Percentiles rank a stretch among this genome's conserved stretches.
These are phyloP conservation scores for Lindgomyces ingoldianus DNA, from an alignment of 495 filamentous ascomycete species.

Conservation along the genomic window DNA sequence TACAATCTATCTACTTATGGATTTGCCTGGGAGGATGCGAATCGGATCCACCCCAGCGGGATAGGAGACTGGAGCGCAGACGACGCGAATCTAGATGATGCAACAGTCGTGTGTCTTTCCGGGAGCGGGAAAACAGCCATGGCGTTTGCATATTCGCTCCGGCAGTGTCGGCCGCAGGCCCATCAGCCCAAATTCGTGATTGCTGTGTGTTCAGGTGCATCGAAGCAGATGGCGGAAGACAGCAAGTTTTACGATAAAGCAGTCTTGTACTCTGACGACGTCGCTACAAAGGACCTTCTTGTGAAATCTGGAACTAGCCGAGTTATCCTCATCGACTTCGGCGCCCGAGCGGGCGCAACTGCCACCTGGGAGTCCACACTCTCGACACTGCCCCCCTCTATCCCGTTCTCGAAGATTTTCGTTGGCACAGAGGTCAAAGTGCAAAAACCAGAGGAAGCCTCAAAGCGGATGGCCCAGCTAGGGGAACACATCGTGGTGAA, in stretches of 20 bases:
- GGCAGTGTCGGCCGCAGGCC: constrained; percentile 19
- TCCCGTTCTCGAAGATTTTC: constrained; percentile 41
- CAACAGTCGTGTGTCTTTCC: constrained; percentile 40
- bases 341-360: constrained; percentile 47
- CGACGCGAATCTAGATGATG: constrained; percentile 51
- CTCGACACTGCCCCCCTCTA: constrained; percentile 38
- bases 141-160: constrained; percentile 27
- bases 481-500: constrained; percentile 46
- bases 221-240: neutral
- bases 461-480: constrained; percentile 12
- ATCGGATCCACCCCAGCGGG: constrained; percentile 45
- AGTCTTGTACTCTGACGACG: constrained; percentile 36
- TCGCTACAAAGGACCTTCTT: constrained; percentile 21
- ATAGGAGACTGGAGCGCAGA: constrained; percentile 45
- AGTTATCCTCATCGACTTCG: constrained; percentile 57
- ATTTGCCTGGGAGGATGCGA: constrained; percentile 45
- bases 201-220: constrained; percentile 23
- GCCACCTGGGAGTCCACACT: constrained; percentile 46
- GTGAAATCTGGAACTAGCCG: constrained; percentile 27
- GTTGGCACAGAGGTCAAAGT: constrained; percentile 50
- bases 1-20: constrained; percentile 53
- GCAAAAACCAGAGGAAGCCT: constrained; percentile 39
- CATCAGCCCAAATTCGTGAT: constrained; percentile 31
- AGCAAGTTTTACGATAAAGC: constrained; percentile 31
- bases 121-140: constrained; percentile 33